A percentile compares a stretch with the other conserved stretches of the same genome.
These are phyloP conservation scores for Uronychia binucleata DNA, from an alignment of 73 alveolate species.

Conservation along the genomic window DNA sequence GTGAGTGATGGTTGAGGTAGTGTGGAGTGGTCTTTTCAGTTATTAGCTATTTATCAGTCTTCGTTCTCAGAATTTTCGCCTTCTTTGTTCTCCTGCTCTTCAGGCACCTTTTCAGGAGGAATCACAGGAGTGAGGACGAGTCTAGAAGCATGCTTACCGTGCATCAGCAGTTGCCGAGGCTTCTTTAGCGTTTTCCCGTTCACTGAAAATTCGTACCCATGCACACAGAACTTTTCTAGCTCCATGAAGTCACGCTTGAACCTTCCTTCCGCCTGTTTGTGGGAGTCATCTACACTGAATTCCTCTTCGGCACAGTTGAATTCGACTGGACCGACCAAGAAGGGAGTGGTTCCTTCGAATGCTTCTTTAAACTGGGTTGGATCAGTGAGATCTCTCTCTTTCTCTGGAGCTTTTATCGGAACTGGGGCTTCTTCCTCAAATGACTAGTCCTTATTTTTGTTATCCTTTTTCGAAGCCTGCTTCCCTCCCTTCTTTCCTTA, in stretches of 20 bases:
- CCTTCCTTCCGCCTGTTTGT: not conserved
- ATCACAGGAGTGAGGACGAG: not conserved
- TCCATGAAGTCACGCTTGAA: not conserved
- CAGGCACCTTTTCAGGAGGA: no score
- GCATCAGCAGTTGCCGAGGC: not conserved
- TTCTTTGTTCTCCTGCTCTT: no score
- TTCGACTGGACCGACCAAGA: slow-evolving; percentile 9
- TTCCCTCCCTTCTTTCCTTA: not conserved
- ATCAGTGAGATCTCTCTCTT: not conserved
- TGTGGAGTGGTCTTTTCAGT: no score
- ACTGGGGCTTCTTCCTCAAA: slow-evolving; percentile 10
- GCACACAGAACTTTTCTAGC: not conserved
- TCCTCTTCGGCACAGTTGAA: slow-evolving; percentile 3
- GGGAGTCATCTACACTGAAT: not conserved
- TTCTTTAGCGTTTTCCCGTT: not conserved
- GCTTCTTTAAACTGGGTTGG: slow-evolving; percentile 5
- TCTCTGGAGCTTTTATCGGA: not conserved
- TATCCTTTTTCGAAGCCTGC: not conserved
- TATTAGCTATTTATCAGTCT: no score
- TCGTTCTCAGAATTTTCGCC: no score
- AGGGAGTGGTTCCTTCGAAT: not conserved
- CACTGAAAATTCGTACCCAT: not conserved
- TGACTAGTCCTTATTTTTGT: not conserved
- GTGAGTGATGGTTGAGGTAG: no score
- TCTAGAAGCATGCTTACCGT: not conserved